These are phyloP conservation scores for Cardamine occulta DNA, from an alignment of 345 rosid species.

Conservation along the genomic window DNA sequence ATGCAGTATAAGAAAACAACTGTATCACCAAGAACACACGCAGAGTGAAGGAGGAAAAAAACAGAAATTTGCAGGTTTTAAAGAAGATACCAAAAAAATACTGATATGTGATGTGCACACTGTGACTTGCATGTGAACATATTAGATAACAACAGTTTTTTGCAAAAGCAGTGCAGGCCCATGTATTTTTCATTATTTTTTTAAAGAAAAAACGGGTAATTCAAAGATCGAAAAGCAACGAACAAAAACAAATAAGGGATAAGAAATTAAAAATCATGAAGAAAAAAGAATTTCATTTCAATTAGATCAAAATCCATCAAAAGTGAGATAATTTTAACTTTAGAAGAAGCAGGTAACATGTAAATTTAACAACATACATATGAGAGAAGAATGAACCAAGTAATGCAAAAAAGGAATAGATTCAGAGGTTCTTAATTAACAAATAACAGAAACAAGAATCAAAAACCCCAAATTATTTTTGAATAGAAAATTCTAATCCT, in stretches of 20 bases:
- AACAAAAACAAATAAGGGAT: too few relatives aligned
- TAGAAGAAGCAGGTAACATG: constrained; percentile 10
- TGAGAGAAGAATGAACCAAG: not conserved
- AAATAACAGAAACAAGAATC: constrained; percentile 37
- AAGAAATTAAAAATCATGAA: too few relatives aligned
- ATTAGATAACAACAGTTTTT: not conserved
- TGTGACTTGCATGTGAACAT: constrained; percentile 26
- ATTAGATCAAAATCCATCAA: not conserved
- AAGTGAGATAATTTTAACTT: not conserved
- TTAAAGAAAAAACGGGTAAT: not conserved
- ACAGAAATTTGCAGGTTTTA: constrained; percentile 2
- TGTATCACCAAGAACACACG: not conserved
- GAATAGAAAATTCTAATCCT: constrained; percentile 2
- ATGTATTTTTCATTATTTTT: too few relatives aligned
- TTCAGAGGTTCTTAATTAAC: not conserved
- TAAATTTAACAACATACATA: not conserved
- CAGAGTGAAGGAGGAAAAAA: not conserved
- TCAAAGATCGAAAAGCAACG: not conserved
- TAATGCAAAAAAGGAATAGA: constrained; percentile 12
- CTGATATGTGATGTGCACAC: not conserved
- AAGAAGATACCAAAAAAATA: not conserved
- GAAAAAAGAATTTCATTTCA: not conserved
- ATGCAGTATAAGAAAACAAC: not conserved
- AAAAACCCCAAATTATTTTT: not conserved
- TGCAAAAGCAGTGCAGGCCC: constrained; percentile 19